Conservation (phyloP, 495 filamentous ascomycete genomes). For the Penicillium cataractarum region DNA sequence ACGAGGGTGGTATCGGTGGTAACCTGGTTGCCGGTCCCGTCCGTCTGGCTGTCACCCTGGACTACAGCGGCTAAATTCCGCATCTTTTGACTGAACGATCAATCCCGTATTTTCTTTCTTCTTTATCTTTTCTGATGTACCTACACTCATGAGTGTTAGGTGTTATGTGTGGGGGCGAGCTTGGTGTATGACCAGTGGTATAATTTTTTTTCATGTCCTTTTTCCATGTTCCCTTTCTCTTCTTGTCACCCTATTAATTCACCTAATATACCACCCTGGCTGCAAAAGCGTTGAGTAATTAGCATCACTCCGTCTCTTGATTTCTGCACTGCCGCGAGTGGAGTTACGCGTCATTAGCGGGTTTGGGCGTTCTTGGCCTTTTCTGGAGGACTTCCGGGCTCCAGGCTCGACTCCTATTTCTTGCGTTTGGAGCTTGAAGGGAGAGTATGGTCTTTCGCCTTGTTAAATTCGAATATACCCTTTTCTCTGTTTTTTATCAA, state of each 20-base stretch:
- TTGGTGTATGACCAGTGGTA: slow-evolving; percentile 26
- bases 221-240: slow-evolving; percentile 6
- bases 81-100: slow-evolving; percentile 9
- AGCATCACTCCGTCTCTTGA: background rate
- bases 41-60: slow-evolving; percentile 33
- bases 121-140: slow-evolving; percentile 11
- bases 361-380: slow-evolving; percentile 2
- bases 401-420: background rate
- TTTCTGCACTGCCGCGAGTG: background rate
- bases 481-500: background rate
- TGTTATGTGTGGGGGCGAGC: slow-evolving; percentile 14
- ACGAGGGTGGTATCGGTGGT: slow-evolving; percentile 43
- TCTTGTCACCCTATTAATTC: slow-evolving; percentile 4
- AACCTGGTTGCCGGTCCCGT: slow-evolving; percentile 38
- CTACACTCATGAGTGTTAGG: slow-evolving; percentile 4
- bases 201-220: slow-evolving; percentile 15
- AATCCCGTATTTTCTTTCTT: slow-evolving; percentile 6
- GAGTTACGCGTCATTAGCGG: slow-evolving; percentile 3
- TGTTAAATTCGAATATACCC: background rate
- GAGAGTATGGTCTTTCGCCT: background rate
- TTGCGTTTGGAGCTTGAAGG: background rate
- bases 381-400: background rate
- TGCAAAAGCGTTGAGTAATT: slow-evolving; percentile 7
- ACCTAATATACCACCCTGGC: slow-evolving; percentile 22
- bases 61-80: slow-evolving; percentile 31